Evolutionary conservation across 2,329 filamentous ascomycete genomes (phyloP).

Genomic region (Aspergillus sp.): DNA sequence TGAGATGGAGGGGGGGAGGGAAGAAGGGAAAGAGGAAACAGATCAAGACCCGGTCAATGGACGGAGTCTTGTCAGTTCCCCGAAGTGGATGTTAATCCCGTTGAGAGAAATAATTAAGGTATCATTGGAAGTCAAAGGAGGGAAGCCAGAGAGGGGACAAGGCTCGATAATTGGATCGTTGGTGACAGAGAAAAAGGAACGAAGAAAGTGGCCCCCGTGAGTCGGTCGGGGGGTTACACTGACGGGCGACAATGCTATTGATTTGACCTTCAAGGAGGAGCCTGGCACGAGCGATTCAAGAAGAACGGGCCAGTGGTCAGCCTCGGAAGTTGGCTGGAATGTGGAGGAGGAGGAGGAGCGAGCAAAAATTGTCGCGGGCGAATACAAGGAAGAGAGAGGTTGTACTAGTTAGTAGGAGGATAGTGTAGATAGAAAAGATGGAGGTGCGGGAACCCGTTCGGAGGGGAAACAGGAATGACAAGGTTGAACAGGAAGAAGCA

Average conservation of each 20-base stretch:
- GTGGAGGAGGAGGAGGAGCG: background rate
- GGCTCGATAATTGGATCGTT: constrained; percentile 21
- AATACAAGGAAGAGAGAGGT: background rate
- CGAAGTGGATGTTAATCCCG: constrained; percentile 12
- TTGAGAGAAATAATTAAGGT: constrained; percentile 14
- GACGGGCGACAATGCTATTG: constrained; percentile 12
- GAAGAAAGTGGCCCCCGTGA: constrained; percentile 25
- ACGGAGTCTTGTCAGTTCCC: constrained; percentile 11
- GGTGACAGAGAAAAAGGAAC: constrained; percentile 22
- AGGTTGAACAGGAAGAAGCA: background rate
- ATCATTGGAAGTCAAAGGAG: constrained; percentile 19
- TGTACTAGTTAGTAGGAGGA: background rate
- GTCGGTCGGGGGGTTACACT: constrained; percentile 27
- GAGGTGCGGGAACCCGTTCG: background rate
- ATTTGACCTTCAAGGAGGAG: background rate
- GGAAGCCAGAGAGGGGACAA: constrained; percentile 12
- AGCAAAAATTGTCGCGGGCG: background rate
- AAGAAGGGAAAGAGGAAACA: constrained; percentile 12
- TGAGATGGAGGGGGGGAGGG: background rate
- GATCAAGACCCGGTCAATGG: constrained; percentile 8
- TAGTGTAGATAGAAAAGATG: background rate
- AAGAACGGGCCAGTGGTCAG: constrained; percentile 1
- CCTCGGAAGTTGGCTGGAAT: background rate
- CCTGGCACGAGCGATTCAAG: background rate
- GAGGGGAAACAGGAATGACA: background rate